Conservation (phyloP, 2,329 filamentous ascomycete genomes). For the Saccharata proteae region DNA sequence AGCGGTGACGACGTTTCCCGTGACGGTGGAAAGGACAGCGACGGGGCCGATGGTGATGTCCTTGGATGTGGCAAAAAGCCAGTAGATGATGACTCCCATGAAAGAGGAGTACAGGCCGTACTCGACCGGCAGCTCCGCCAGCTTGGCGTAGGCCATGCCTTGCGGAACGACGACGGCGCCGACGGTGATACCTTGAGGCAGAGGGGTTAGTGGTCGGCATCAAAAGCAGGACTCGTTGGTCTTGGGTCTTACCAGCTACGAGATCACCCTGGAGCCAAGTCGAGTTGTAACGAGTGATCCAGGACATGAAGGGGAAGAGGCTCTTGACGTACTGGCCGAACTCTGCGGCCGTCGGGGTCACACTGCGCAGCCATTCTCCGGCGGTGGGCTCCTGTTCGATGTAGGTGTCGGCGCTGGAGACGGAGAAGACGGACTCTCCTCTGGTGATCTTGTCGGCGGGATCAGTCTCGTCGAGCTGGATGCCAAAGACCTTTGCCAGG, state of each 20-base stretch:
- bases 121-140: slow-evolving; percentile 68
- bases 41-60: slow-evolving; percentile 98
- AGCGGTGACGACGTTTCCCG: slow-evolving; percentile 65
- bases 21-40: slow-evolving; percentile 86
- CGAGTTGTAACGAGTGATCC: slow-evolving; percentile 79
- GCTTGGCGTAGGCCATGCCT: slow-evolving; percentile 84
- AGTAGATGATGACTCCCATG: slow-evolving; percentile 88
- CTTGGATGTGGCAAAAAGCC: slow-evolving; percentile 97
- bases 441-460: slow-evolving; percentile 54
- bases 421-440: slow-evolving; percentile 69
- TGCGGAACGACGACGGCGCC: slow-evolving; percentile 84
- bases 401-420: slow-evolving; percentile 62
- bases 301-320: slow-evolving; percentile 79
- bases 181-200: slow-evolving; percentile 51
- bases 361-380: slow-evolving; percentile 55
- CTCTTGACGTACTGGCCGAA: slow-evolving; percentile 50
- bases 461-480: slow-evolving; percentile 64
- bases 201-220: slow-evolving; percentile 1
- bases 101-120: slow-evolving; percentile 93
- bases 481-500: slow-evolving; percentile 68
- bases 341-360: slow-evolving; percentile 47
- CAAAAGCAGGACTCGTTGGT: slow-evolving; percentile 54
- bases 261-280: slow-evolving; percentile 81
- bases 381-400: slow-evolving; percentile 71
- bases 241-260: slow-evolving; percentile 78